phyloP scores from a whole-genome alignment of 78 protist genomes.

The Dictyostelium intermedium region DNA sequence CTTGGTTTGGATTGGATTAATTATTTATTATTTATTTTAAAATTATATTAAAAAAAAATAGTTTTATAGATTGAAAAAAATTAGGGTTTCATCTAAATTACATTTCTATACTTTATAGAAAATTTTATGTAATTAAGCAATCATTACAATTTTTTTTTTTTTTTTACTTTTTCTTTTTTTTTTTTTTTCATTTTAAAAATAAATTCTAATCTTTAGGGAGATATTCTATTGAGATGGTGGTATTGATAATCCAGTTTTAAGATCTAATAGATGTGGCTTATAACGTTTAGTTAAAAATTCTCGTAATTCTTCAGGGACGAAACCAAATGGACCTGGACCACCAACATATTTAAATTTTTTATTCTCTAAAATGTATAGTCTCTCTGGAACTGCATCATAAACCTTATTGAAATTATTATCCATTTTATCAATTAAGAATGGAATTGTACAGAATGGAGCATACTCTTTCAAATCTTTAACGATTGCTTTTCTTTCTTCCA shows the following conservation, averaged over 20 bases:
- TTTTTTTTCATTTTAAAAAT: neutral
- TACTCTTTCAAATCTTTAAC: slow-evolving; percentile 38
- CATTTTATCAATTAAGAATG: slow-evolving; percentile 53
- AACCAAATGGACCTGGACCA: slow-evolving; percentile 70
- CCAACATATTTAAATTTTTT: slow-evolving; percentile 56
- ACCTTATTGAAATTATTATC: slow-evolving; percentile 19
- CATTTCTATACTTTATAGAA: neutral
- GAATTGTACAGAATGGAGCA: slow-evolving; percentile 15
- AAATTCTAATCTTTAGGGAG: neutral
- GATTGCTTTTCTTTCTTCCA: slow-evolving; percentile 14
- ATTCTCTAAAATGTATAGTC: slow-evolving; percentile 39
- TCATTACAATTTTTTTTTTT: neutral
- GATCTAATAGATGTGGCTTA: neutral
- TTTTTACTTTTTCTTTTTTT: neutral
- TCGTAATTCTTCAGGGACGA: slow-evolving; percentile 41
- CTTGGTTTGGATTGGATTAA: neutral
- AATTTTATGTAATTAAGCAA: neutral
- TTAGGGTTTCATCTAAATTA: neutral
- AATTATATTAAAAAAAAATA: neutral
- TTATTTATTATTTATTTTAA: neutral
- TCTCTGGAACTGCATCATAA: slow-evolving; percentile 69
- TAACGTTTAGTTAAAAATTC: slow-evolving; percentile 20
- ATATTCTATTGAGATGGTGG: neutral
- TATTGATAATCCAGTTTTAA: neutral
- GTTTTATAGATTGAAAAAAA: neutral